Base-by-base conservation (phyloP, 331 rosid genomes). In the Telfairia occidentalis region DNA sequence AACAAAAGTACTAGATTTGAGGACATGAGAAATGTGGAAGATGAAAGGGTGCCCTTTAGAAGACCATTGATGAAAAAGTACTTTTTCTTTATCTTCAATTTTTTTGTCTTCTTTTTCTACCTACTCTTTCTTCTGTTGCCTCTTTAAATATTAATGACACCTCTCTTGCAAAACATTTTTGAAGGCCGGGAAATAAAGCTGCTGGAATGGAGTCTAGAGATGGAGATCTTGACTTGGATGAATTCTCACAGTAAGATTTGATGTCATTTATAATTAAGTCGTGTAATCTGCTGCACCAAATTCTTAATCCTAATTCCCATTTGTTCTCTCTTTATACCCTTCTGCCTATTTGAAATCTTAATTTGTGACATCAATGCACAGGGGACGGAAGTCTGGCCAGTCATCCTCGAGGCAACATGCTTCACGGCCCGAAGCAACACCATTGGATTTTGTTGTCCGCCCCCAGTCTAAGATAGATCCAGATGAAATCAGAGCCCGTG, bases 381-480 rank as follows among this genome's bases (percentile, higher is more conserved):
- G 99, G 86, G 88, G 82, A 42, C 91, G 91, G 16, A 95, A 88
- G 72, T 84, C 97, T 76, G 86, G 97, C 45, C 92, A 87, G 75
- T 89, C 97, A 42, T 95, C 99, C 73, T 81, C 96, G 29, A 82
- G 96, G 78, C 96, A 86, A 74, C 93, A 84, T 26, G 87, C 99
- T 71, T 82, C 92, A 57, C 89, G 97, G 74, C 99, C 97, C 0
- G 99, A 92, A 85, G 99, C 99, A 46, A 90, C 96, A 18, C 99
- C 97, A 2, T 77, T 95, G 88, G 99, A 95, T 87, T 95, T 92
- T 78, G 65, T 95, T 71, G 86, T 95, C 76, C 97, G 97, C 0
- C 99, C 97, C 58, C 97, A 85, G 59, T 93, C 98, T 63, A 93
- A 89, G 86, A 82, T 93, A 82, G 98, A 93, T 72, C 97, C 97